Base-by-base conservation (phyloP, 1,284 basidiomycete genomes). In the Moesziomyces sp. region DNA sequence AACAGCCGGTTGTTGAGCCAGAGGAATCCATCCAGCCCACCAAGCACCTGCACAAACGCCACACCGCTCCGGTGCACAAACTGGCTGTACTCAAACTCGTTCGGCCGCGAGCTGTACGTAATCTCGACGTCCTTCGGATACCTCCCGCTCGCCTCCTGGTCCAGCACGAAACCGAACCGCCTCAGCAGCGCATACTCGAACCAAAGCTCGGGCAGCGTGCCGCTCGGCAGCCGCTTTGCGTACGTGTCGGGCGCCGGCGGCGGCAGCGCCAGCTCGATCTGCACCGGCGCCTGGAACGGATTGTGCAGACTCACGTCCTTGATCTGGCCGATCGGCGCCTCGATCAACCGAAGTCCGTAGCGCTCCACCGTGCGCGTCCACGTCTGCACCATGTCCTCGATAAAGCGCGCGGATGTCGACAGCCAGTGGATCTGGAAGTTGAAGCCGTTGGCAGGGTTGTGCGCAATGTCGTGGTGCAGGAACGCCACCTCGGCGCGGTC, bases 381-480 rank as follows among this genome's bases (percentile, higher is more conserved):
- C 54, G 89, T 88, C 44, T 92, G 90, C 11, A 98, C 88, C 42
- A 91, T 88, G 76, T 97, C 94, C 73, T 99, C 96, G 62, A 99
- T 92, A 71, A 92, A 91, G n/a, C 93, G 90, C n/a, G 94, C 93
- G 0, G 94, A 95, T 0, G 94, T 93, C 10, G 94, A 94, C 24
- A 98, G 91, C 96, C 97, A 99, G 76, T 98, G 94, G 45, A 99
- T 87, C 85, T 99, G 95, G 52, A 81, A 83, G 53, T 83, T 84
- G 70, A 84, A 84, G 16, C 83, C 82, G 58, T 84, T 84, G 10
- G 77, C 78, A 1, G 83, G 80, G 44, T 84, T 84, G 71, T 84
- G 83, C 24, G 83, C 73, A 1, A 82, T 62, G 55, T 84, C 83
- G 65, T 83, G 81, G 49, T 84, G 83, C 30, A 84, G 52, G 54